phyloP scores from a whole-genome alignment of 345 rosid species.

The Sisymbrium irio region DNA sequence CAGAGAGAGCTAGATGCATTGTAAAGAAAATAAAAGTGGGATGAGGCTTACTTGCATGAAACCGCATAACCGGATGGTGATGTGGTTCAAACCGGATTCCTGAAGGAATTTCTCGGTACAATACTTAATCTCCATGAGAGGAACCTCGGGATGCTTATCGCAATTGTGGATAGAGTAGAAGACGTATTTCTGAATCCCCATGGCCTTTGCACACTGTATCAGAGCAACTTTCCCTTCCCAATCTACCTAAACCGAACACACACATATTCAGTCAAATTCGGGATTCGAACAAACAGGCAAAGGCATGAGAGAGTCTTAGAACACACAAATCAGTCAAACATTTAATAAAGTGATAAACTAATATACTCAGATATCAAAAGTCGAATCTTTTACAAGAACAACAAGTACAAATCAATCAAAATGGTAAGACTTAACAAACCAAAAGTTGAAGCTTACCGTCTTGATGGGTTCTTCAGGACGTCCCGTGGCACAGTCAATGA shows the following conservation, averaged over 20 bases:
- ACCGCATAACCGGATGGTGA: conserved; percentile 76
- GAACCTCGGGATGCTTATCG: conserved; percentile 98
- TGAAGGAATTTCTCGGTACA: conserved; percentile 88
- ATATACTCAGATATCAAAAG: neutral
- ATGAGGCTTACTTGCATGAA: conserved; percentile 80
- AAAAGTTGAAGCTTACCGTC: conserved; percentile 45
- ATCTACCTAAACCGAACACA: conserved; percentile 83
- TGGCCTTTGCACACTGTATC: conserved; percentile 95
- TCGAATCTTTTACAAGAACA: neutral
- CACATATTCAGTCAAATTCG: conserved; percentile 9
- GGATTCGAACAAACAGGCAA: neutral
- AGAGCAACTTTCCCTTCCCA: conserved; percentile 99
- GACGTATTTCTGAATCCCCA: conserved; percentile 91
- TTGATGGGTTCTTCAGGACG: conserved; percentile 98
- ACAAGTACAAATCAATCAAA: neutral
- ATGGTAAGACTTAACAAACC: neutral
- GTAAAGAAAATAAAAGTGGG: neutral
- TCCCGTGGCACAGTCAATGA: conserved; percentile 97
- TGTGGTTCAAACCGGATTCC: conserved; percentile 70
- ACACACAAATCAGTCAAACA: neutral
- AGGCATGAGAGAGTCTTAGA: neutral
- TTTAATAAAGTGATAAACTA: neutral
- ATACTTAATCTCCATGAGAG: conserved; percentile 92
- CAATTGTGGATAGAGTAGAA: conserved; percentile 96
- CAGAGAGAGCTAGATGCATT: neutral